Base-by-base conservation (phyloP, 768 basidiomycete species). In the Psilocybe cubensis region DNA sequence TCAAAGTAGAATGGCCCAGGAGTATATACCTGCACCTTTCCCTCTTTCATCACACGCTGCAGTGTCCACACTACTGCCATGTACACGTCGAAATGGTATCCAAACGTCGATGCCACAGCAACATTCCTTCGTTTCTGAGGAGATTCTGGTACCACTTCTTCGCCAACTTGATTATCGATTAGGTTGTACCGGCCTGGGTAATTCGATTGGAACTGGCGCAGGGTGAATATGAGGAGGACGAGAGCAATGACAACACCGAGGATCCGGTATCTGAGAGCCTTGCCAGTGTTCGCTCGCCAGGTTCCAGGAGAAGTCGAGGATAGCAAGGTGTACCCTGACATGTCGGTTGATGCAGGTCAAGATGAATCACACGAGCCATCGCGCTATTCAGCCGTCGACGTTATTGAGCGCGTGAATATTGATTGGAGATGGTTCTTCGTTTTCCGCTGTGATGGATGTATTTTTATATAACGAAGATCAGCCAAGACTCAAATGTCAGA, bases 31-130 rank as follows among this genome's bases (percentile, higher is more conserved):
- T 45, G 29, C 3, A 55, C 23, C 20, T 48, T 46, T 4, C 44
- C 54, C n/a, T 31, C 44, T 23, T 40, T 35, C 45, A 46, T 55
- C 24, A 55, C 28, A 12, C 54, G 54, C 20, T 55, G 54, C 3
- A 55, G 44, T 11, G 54, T 55, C 54, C 54, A 55, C n/a, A 20
- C 55, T 4, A 56, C 55, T 9, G 46, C 44, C 55, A 56, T 56
- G 28, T 56, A 50, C 7, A 56, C 55, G 23, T 56, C 55, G 46
- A 56, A 55, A 43, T 52, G 48, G 40, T 50, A 50, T 10, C 50
- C 47, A 33, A 54, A 49, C 17, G 17, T 35, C 41, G 51, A 57
- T 17, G 57, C 54, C 6, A 56, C 41, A 4, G 41, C 55, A 9
- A 56, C 18, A 21, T 50, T 56, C 46, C 20, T 56, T n/a, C 47